A percentile compares a stretch with the other conserved stretches of the same genome.
Conservation (phyloP, 2,329 filamentous ascomycete species). For the Fusarium sp. region DNA sequence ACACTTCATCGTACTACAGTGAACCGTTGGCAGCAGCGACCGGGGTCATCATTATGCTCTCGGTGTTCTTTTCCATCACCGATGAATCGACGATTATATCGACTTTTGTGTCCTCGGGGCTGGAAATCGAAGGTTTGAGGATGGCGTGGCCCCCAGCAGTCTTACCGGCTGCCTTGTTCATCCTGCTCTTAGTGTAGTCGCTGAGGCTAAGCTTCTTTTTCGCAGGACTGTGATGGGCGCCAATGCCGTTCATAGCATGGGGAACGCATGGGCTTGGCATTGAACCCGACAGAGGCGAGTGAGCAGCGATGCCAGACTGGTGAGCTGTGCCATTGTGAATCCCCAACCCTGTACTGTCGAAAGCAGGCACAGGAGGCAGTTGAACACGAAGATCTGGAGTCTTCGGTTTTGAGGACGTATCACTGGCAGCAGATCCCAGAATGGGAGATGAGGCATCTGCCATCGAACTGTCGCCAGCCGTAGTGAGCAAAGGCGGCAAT, state of each 20-base stretch:
- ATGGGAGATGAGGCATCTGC: slow-evolving; percentile 50
- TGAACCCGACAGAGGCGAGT: slow-evolving; percentile 65
- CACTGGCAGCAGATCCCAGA: slow-evolving; percentile 26
- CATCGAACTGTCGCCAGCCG: slow-evolving; percentile 47
- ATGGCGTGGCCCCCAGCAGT: slow-evolving; percentile 47
- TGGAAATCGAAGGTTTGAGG: slow-evolving; percentile 53
- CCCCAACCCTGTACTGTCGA: slow-evolving; percentile 57
- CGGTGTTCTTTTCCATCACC: slow-evolving; percentile 49
- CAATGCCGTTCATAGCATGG: slow-evolving; percentile 58
- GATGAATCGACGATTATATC: slow-evolving; percentile 53
- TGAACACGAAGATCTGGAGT: slow-evolving; percentile 66
- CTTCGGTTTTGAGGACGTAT: slow-evolving; percentile 52
- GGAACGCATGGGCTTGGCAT: slow-evolving; percentile 60
- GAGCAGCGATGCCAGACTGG: slow-evolving; percentile 59
- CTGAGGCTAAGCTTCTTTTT: slow-evolving; percentile 77
- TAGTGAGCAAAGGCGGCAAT: slow-evolving; percentile 43
- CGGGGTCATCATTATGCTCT: slow-evolving; percentile 41
- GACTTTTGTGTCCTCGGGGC: slow-evolving; percentile 55
- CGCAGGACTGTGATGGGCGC: slow-evolving; percentile 68
- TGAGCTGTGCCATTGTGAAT: slow-evolving; percentile 60
- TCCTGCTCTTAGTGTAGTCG: slow-evolving; percentile 72
- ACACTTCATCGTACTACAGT: slow-evolving; percentile 45
- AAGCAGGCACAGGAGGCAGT: slow-evolving; percentile 67
- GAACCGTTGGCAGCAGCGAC: slow-evolving; percentile 49
- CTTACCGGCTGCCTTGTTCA: slow-evolving; percentile 66